Base-by-base conservation (phyloP, 495 filamentous ascomycete species). In the Rostrohypoxylon terebratum region DNA sequence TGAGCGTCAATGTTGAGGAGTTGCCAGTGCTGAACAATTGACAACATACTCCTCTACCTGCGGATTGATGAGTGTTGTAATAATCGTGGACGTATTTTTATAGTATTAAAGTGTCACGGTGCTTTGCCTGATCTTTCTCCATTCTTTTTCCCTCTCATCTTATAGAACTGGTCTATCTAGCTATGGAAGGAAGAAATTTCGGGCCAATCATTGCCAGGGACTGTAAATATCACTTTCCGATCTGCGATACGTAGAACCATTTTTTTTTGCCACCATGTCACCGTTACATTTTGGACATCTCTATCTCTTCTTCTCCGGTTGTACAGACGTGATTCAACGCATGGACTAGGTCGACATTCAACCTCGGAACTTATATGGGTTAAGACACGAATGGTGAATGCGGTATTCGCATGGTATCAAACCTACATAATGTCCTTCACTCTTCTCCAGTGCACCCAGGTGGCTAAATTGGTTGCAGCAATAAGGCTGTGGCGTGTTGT, bases 1-100 rank as follows among this genome's bases (percentile, higher is more conserved):
- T 74, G 16, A 65, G 61, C 42, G 61, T 78, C 2, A 74, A 73
- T 14, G 66, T 73, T 10, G 71, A 72, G 28, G 66, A 74, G 21
- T 25, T 75, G 31, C 68, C 72, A 10, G 54, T 11, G 18, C 54
- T 51, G 11, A 31, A 13, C 48, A 16, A 33, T 57, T 67, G 45
- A 64, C 34, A 36, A 9, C 1, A 28, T 23, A 23, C 13, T 40
- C 10, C 8, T 38, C 4, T 33, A 36, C 13, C 51, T 55, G 5
- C n/a, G 28, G 51, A 18, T 28, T 36, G 18, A 55, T 55, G 10
- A 10, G 5, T 16, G 25, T 34, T 28, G 28, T 16, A 36, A 51
- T 51, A 51, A 11, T 51, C 47, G 47, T 51, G 16, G 21, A 4
- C 47, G 2, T 25, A 3, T 13, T 28, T 25, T 51, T 28, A 25